Evolutionary conservation across 1,139 yeast species (phyloP), one percentile per base, ranked within the genome.

Genomic region (Yarrowia galli): DNA sequence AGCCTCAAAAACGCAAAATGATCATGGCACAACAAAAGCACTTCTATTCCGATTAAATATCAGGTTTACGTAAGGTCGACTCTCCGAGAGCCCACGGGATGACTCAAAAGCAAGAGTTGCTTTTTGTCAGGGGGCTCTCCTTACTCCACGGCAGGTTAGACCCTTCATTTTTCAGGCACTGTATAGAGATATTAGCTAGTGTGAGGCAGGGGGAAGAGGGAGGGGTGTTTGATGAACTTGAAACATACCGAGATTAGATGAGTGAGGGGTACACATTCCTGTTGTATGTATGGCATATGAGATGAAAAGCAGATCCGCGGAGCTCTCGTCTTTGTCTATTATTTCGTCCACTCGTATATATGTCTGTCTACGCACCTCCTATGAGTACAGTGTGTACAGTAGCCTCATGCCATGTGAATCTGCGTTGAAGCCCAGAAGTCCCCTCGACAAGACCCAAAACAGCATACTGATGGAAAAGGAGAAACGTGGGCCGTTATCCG

Each of bases 241-340:
- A 46, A 46, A 46, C 51, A 46, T 16, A 3, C 16, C 10, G 51
- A 46, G 51, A 46, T 46, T 46, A 46, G 51, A 46, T 46, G 35
- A 16, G 20, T 15, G 51, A 46, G 51, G 51, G 51, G 35, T 23
- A 46, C 35, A 25, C 20, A 13, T 23, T 43, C 18, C 32, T 22
- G 28, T 23, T 45, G 45, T 42, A 15, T 42, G 23, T 12, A 43
- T n/a, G 25, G 3, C 48, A 43, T 20, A 13, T n/a, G 49, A 43
- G 12, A 43, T 20, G 25, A 22, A 12, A 6, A 20, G 25, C 9
- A 43, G 45, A 42, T 42, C 45, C 20, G 46, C 16, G 8, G 9
- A 15, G n/a, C 16, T 8, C n/a, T 22, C 25, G 48, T 43, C 48
- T 43, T 43, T 43, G 25, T 22, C 25, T 8, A 13, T 25, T 13